Evolutionary conservation across 1,284 basidiomycete species (phyloP).

Genomic region (Sporisorium graminicola): DNA sequence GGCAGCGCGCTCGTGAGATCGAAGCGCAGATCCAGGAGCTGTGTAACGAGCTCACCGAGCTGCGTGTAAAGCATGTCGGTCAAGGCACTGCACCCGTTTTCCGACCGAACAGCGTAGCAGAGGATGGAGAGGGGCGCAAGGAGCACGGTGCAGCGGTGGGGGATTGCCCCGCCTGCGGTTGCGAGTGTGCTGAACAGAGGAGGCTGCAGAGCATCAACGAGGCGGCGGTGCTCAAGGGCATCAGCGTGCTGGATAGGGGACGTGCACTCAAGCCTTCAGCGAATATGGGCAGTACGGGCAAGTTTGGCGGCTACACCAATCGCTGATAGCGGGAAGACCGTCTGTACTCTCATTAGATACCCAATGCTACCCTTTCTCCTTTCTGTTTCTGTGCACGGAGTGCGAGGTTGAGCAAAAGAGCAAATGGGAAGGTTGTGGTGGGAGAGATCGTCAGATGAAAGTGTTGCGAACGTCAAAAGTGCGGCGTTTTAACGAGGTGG

Average conservation of each 20-base stretch:
- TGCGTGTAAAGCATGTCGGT: slow-evolving; percentile 41
- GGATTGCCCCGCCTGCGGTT: slow-evolving; percentile 49
- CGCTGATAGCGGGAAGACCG: slow-evolving; percentile 10
- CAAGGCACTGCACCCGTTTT: slow-evolving; percentile 35
- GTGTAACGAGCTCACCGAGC: slow-evolving; percentile 46
- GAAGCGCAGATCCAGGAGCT: slow-evolving; percentile 51
- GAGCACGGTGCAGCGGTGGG: slow-evolving; percentile 7
- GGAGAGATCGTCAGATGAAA: not conserved
- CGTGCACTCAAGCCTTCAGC: slow-evolving; percentile 49
- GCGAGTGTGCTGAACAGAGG: slow-evolving; percentile 55
- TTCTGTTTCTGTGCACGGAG: not conserved
- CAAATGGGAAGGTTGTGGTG: not conserved
- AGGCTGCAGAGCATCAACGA: slow-evolving; percentile 58
- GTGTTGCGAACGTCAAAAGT: not conserved
- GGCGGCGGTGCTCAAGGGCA: slow-evolving; percentile 54
- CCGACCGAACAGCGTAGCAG: not conserved
- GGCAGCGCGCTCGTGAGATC: slow-evolving; percentile 45
- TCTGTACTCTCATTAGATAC: not conserved
- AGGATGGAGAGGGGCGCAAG: slow-evolving; percentile 10
- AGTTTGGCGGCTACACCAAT: slow-evolving; percentile 56
- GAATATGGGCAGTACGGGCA: slow-evolving; percentile 48
- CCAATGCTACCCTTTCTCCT: slow-evolving; percentile 2
- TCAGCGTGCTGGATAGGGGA: slow-evolving; percentile 55
- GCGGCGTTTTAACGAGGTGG: slow-evolving; percentile 9
- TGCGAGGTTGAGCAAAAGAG: not conserved